Percentiles rank a stretch among this genome's conserved stretches.
These are phyloP conservation scores for Rubroboletus pulcherrimus DNA, from an alignment of 768 basidiomycete species.

Conservation along the genomic window DNA sequence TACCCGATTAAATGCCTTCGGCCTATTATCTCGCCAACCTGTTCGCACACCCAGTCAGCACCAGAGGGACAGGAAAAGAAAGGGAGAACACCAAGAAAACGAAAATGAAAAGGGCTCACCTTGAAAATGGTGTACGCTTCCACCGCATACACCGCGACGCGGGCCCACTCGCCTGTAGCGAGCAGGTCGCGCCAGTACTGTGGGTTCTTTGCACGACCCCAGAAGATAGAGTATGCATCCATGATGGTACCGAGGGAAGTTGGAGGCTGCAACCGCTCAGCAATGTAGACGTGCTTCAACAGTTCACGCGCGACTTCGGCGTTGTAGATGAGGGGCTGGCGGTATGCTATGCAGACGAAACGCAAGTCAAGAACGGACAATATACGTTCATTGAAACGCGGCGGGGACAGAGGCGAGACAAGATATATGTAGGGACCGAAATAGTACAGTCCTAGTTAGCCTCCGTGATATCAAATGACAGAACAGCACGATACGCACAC, in stretches of 20 bases:
- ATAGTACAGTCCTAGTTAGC: slow-evolving; percentile 1
- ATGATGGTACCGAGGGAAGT: slow-evolving; percentile 49
- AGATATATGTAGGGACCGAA: background rate
- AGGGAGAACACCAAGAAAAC: background rate
- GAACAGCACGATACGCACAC: slow-evolving; percentile 32
- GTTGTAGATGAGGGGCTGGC: slow-evolving; percentile 76
- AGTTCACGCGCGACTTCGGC: slow-evolving; percentile 72
- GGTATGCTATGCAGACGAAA: slow-evolving; percentile 50
- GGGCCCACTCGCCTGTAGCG: slow-evolving; percentile 61
- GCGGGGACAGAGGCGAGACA: background rate
- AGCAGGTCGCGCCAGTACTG: slow-evolving; percentile 60
- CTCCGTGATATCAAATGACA: background rate
- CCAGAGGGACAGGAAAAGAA: background rate
- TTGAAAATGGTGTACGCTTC: slow-evolving; percentile 92
- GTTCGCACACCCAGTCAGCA: background rate
- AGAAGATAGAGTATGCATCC: slow-evolving; percentile 61
- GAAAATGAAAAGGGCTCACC: slow-evolving; percentile 37
- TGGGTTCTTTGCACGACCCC: slow-evolving; percentile 53
- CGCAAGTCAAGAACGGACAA: background rate
- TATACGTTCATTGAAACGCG: background rate
- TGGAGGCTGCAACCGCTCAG: slow-evolving; percentile 64
- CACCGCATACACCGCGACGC: slow-evolving; percentile 69
- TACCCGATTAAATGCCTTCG: slow-evolving; percentile 79
- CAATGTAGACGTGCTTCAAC: slow-evolving; percentile 67
- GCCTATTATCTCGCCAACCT: slow-evolving; percentile 89